Evolutionary conservation across 2,329 filamentous ascomycete species (phyloP), one percentile per base, ranked within the genome.

Genomic region (Hymenoscyphus albidus): DNA sequence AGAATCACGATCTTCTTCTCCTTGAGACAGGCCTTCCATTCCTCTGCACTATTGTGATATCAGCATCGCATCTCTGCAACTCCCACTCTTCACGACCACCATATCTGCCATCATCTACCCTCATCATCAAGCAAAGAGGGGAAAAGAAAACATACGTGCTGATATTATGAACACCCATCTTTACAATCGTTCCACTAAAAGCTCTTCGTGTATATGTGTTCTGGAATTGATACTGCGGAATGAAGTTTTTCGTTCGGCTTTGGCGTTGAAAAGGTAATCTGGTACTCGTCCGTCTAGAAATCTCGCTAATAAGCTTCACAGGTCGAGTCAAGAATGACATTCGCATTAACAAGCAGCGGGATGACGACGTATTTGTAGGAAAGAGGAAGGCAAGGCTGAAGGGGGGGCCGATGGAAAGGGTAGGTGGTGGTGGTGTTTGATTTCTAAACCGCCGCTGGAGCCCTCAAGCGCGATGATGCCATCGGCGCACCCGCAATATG

Each of bases 1-100:
- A 98, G 81, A 67, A 97, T 80, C 71, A 96, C 85, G 69, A 90
- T 78, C 62, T 82, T 82, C 74, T 86, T 81, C 72, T 80, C 74
- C 63, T 80, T 76, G 65, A 89, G 72, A 64, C 83, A 83, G 39
- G 77, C 73, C 63, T 85, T 76, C 77, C 86, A 93, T 38, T 87
- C 85, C 31, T 79, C 74, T 75, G 82, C 84, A 70, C 87, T 91
- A 68, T 67, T 62, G 67, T 63, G 16, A 61, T 31, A 63, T 74
- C 70, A 75, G 74, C 60, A 63, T 68, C 40, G 64, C 62, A 61
- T 13, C 44, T 64, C 62, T 62, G 13, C 54, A 42, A 42, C 38
- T 27, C 10, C 39, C 27, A 32, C 32, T 62, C 27, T 16, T 16
- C 31, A 60, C 27, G n/a, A 55, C 35, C 39, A n/a, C 38, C 32